phyloP scores from a whole-genome alignment of 1,284 basidiomycete species.

The Sporisorium iseilematis-ciliati region DNA sequence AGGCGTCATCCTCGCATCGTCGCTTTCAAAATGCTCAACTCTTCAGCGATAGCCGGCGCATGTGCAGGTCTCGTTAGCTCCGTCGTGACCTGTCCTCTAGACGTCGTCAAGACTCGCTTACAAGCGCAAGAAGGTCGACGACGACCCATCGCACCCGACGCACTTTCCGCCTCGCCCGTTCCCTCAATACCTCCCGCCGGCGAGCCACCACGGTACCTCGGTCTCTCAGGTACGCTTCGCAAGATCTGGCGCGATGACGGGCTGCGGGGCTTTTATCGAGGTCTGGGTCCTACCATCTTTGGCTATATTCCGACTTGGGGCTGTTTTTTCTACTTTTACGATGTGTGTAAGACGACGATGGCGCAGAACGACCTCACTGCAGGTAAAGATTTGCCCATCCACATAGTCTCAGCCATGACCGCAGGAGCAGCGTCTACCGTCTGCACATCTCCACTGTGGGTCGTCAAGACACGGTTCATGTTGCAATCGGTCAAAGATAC shows the following conservation, averaged over 20 bases:
- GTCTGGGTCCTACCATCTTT: constrained; percentile 66
- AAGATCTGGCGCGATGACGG: constrained; percentile 65
- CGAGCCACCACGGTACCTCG: constrained; percentile 24
- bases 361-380: constrained; percentile 14
- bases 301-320: constrained; percentile 69
- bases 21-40: constrained; percentile 15
- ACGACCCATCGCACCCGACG: constrained; percentile 2
- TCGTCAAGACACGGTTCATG: constrained; percentile 69
- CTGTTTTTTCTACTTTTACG: constrained; percentile 69
- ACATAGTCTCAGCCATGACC: constrained; percentile 66
- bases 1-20: neutral
- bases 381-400: constrained; percentile 57
- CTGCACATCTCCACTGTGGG: constrained; percentile 67
- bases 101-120: constrained; percentile 95
- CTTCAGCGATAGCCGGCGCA: constrained; percentile 71
- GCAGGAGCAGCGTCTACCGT: constrained; percentile 64
- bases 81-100: constrained; percentile 94
- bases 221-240: constrained; percentile 30
- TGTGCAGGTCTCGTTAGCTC: constrained; percentile 86
- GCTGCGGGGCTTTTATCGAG: constrained; percentile 66
- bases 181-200: constrained; percentile 8
- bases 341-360: constrained; percentile 51
- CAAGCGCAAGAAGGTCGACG: constrained; percentile 79
- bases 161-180: neutral
- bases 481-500: constrained; percentile 41